Evolutionary conservation across 2,329 filamentous ascomycete genomes (phyloP).

Genomic region (Fusarium torulosum): DNA sequence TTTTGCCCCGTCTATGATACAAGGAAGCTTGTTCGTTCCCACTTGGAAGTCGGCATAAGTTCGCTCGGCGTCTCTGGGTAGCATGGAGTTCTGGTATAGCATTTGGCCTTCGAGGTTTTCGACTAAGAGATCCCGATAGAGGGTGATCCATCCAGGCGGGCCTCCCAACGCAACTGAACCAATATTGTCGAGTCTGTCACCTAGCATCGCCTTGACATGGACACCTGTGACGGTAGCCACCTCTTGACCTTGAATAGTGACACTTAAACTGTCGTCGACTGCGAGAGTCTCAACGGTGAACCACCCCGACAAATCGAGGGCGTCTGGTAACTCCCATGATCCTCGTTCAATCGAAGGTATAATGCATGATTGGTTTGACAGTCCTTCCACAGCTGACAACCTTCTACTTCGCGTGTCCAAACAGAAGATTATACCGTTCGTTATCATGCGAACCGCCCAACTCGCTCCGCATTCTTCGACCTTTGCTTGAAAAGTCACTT

Average conservation of each 20-base stretch:
- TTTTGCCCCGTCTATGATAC: slow-evolving; percentile 1
- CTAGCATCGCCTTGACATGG: background rate
- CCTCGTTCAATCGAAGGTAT: background rate
- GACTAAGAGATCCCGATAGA: background rate
- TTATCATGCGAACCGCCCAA: slow-evolving; percentile 2
- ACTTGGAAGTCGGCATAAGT: background rate
- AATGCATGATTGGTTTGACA: slow-evolving; percentile 4
- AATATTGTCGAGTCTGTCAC: slow-evolving; percentile 1
- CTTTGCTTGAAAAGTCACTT: background rate
- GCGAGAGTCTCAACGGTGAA: background rate
- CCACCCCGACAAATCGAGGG: fast-evolving
- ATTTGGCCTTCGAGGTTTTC: fast-evolving
- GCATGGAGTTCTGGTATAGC: background rate
- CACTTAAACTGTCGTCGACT: fast-evolving
- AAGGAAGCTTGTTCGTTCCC: background rate
- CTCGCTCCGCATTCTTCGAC: background rate
- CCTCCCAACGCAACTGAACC: slow-evolving; percentile 6
- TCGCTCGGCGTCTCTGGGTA: fast-evolving
- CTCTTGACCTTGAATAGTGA: background rate
- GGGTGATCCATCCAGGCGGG: background rate
- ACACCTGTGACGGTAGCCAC: background rate
- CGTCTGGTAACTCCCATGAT: background rate
- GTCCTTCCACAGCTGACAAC: background rate
- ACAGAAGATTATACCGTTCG: slow-evolving; percentile 1
- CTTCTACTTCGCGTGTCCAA: background rate